phyloP scores from a whole-genome alignment of 2,329 filamentous ascomycete species.

The Curvularia spicifera region DNA sequence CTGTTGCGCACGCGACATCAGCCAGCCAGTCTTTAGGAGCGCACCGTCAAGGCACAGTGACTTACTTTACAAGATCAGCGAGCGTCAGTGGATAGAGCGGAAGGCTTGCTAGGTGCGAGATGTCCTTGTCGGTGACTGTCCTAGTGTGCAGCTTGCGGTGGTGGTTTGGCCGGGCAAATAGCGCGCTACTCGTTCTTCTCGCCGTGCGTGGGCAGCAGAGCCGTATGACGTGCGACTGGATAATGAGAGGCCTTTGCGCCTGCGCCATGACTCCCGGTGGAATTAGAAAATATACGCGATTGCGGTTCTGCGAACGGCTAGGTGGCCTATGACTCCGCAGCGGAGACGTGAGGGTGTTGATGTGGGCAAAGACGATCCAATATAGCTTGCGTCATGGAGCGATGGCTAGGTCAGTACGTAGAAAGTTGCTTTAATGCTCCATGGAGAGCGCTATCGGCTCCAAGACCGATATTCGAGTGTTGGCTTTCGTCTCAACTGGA shows the following conservation, averaged over 20 bases:
- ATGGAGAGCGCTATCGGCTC: neutral
- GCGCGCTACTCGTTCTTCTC: constrained; percentile 22
- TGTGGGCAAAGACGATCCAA: neutral
- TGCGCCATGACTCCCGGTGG: constrained; percentile 32
- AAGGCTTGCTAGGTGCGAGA: constrained; percentile 77
- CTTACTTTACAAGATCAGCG: constrained; percentile 84
- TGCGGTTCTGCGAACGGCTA: neutral
- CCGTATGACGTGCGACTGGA: constrained; percentile 47
- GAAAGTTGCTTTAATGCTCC: neutral
- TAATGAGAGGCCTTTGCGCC: constrained; percentile 44
- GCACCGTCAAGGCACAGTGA: neutral
- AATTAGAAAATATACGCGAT: neutral
- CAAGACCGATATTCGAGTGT: neutral
- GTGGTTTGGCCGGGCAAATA: constrained; percentile 26
- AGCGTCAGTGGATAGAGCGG: constrained; percentile 83
- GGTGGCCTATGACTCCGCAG: neutral
- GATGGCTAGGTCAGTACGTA: neutral
- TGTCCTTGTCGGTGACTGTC: constrained; percentile 71
- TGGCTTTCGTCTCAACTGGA: constrained; percentile 4
- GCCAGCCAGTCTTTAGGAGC: neutral
- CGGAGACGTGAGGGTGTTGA: neutral
- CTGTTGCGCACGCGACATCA: constrained; percentile 47
- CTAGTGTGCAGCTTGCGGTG: constrained; percentile 46
- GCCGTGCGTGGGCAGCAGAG: constrained; percentile 39
- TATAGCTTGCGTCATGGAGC: constrained; percentile 11